Evolutionary conservation across 73 alveolate species (phyloP).

Genomic region (Paramecium sexaurelia): DNA sequence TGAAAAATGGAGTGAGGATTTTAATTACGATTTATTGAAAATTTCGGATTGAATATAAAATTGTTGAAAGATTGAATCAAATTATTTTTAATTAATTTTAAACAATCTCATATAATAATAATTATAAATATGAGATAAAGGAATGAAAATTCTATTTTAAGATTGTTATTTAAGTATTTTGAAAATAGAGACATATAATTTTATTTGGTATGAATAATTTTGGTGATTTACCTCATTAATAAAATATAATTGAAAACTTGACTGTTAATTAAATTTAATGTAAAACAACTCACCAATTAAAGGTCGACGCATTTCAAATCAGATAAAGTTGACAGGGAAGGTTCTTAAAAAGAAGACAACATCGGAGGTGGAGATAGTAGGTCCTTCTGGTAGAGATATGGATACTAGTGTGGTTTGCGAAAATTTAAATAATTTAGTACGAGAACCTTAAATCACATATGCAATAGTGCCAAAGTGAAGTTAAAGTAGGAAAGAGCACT

Average conservation of each 20-base stretch:
- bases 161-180: not conserved
- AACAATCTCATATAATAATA: no score
- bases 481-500: not conserved
- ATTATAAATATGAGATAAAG: no score
- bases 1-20: no score
- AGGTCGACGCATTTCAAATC: slow-evolving; percentile 46
- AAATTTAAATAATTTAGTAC: not conserved
- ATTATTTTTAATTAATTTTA: no score
- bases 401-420: slow-evolving; percentile 28
- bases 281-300: slow-evolving; percentile 39
- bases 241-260: not conserved
- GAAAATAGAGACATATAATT: not conserved
- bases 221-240: not conserved
- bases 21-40: no score
- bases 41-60: no score
- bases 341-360: slow-evolving; percentile 34
- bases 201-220: not conserved
- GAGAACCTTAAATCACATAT: slow-evolving; percentile 54
- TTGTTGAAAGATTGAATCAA: no score
- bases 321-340: slow-evolving; percentile 36
- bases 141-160: no score
- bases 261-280: slow-evolving; percentile 35
- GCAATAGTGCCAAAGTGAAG: slow-evolving; percentile 26
- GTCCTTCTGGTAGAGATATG: not conserved
- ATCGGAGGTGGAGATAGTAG: slow-evolving; percentile 26